A percentile compares a stretch with the other conserved stretches of the same genome.
phyloP scores from a whole-genome alignment of 2,329 filamentous ascomycete genomes.

The Trichoderma sp. region DNA sequence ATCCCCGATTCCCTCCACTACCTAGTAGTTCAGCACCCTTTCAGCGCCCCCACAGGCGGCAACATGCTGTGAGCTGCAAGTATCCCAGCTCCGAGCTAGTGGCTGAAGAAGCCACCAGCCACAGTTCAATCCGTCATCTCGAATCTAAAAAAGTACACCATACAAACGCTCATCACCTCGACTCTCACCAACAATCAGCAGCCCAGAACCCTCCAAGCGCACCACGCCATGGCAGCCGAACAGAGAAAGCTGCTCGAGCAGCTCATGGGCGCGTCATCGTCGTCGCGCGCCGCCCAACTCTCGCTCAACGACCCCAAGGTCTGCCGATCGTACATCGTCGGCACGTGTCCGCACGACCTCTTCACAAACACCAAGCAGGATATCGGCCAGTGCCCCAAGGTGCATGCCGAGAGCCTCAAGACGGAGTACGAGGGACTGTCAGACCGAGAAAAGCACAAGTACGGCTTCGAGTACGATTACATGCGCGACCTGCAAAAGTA shows the following conservation, averaged over 20 bases:
- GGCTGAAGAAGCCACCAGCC: slow-evolving; percentile 2
- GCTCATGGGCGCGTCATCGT: slow-evolving; percentile 76
- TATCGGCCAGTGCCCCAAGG: slow-evolving; percentile 81
- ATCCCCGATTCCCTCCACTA: background rate
- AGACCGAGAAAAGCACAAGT: slow-evolving; percentile 68
- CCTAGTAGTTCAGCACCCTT: background rate
- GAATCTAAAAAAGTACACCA: slow-evolving; percentile 8
- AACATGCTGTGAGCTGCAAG: background rate
- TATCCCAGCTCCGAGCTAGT: background rate
- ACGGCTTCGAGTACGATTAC: slow-evolving; percentile 96
- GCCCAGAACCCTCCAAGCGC: background rate
- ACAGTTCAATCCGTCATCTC: slow-evolving; percentile 16
- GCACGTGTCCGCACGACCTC: slow-evolving; percentile 95
- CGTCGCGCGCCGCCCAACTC: slow-evolving; percentile 74
- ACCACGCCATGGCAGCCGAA: slow-evolving; percentile 78
- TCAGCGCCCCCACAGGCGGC: background rate
- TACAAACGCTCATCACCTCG: background rate
- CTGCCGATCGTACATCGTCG: slow-evolving; percentile 89
- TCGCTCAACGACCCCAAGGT: slow-evolving; percentile 89
- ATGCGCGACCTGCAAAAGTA: slow-evolving; percentile 94
- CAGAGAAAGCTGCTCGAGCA: slow-evolving; percentile 98
- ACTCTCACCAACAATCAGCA: background rate
- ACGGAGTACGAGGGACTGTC: slow-evolving; percentile 78
- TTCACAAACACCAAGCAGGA: slow-evolving; percentile 99
- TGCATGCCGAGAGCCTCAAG: slow-evolving; percentile 86